Evolutionary conservation across 192 early-diverging fungal species (phyloP), one percentile per base, ranked within the genome.

Genomic region (Coemansia umbellata): DNA sequence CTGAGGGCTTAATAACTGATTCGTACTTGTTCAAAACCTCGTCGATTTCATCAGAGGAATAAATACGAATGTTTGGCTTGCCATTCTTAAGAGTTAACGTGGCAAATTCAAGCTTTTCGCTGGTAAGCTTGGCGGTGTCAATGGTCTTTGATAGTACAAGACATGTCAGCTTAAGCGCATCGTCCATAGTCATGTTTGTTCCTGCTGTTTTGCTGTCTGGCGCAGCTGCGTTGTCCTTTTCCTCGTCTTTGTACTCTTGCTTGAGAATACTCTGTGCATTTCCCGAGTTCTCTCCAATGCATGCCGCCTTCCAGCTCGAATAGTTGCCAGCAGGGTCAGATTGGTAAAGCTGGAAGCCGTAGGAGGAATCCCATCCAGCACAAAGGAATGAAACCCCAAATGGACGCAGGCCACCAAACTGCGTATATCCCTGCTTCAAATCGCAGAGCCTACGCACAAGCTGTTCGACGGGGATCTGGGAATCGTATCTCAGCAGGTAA

Each of bases 291-390:
- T 91, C 90, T 30, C 97, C 97, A 66, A 99, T 95, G 76, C 93
- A 94, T 31, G 90, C 93, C 6, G 97, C 94, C 70, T 95, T 97
- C 97, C 97, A 99, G 45, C 95, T 95, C 64, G 88, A 85, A 76
- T 98, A 99, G 81, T 99, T 99, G 47, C 97, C 97, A 3, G 92
- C 93, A 0, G 97, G 97, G 78, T 99, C 97, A 15, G 93, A 95
- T 72, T 93, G 92, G 69, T 97, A 98, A 27, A 99, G 84, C 74
- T 98, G 97, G 82, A 97, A 95, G 11, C 94, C 95, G 62, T 80
- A 74, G 37, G 89, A 82, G 22, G 86, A 68, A 66, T 98, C 97
- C 75, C 88, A 91, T 23, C 97, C 95, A 19, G 91, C 97, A 60
- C 91, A 97, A 50, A 99, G 80, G 69, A 99, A 97, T 18, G 95